Evolutionary conservation across 2,329 filamentous ascomycete species (phyloP), one percentile per base, ranked within the genome.

Genomic region (Penicillium sp.): DNA sequence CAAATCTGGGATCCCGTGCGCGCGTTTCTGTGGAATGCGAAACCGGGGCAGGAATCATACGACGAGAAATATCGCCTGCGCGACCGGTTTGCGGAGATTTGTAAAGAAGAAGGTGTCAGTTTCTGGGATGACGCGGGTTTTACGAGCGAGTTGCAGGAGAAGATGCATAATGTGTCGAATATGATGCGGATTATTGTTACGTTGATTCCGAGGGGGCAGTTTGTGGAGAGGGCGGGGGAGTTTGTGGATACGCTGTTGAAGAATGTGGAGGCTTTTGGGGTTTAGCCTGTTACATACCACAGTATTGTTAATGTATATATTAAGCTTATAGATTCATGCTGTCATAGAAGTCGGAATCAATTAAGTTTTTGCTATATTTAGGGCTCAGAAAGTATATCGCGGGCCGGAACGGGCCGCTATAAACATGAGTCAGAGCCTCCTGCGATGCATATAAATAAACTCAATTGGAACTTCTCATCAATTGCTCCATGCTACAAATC

Each of bases 11-110:
- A 73, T 50, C 71, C 73, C 1, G 61, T 61, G 3, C 58, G 62
- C n/a, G 66, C 68, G 7, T 75, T 76, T 47, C 60, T 73, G 2
- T 74, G 70, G 69, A 73, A 69, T 45, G 64, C 59, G 21, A 59
- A 52, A 57, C 51, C 38, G n/a, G 54, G 38, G 26, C 60, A 59
- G 11, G 65, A 63, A 4, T 58, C 62, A 7, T 55, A 59, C 18
- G 56, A 48, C 8, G 66, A 69, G 51, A 65, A 68, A 61, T 57
- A 58, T 21, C 57, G 61, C 1, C 40, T 71, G 50, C 50, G 59
- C 30, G 47, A 42, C 3, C 46, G 68, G 1, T 72, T 73, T 61
- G 63, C 65, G 51, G 49, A 60, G 23, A 35, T 59, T 6, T 65
- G 64, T n/a, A 23, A 47, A 35, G 56, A 62, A 30, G 60, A 60